A percentile compares a stretch with the other conserved stretches of the same genome.
phyloP scores from a whole-genome alignment of 768 basidiomycete species.

The Kwoniella sp. region DNA sequence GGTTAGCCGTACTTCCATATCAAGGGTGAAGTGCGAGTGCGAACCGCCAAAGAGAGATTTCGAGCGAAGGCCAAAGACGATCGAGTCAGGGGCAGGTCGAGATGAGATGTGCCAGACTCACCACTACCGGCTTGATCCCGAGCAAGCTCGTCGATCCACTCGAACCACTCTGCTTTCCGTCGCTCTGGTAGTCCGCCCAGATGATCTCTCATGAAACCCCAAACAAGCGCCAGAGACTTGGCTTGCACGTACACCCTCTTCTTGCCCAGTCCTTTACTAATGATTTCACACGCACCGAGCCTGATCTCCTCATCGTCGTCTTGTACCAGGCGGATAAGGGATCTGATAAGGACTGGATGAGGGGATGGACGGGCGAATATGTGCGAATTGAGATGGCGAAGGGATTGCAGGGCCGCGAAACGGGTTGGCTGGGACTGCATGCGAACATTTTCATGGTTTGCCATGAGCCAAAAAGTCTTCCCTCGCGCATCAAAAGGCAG shows the following conservation, averaged over 20 bases:
- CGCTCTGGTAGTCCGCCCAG: conserved; percentile 1
- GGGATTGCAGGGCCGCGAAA: conserved; percentile 26
- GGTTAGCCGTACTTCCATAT: not conserved
- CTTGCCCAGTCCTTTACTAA: conserved; percentile 22
- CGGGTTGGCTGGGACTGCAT: conserved; percentile 38
- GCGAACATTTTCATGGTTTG: not conserved
- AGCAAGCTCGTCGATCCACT: conserved; percentile 13
- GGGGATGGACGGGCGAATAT: conserved; percentile 1
- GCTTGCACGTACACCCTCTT: conserved; percentile 23
- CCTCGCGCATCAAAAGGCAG: too few relatives aligned
- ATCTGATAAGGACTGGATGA: conserved; percentile 19
- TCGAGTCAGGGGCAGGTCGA: too few relatives aligned
- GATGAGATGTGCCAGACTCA: conserved; percentile 2
- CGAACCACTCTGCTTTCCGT: conserved; percentile 10
- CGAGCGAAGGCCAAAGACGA: too few relatives aligned
- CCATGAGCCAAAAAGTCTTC: not conserved
- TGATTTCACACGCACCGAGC: conserved; percentile 28
- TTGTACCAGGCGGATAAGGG: conserved; percentile 37
- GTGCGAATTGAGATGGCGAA: conserved; percentile 19
- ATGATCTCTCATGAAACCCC: conserved; percentile 32
- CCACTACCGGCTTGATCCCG: conserved; percentile 12
- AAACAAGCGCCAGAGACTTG: conserved; percentile 35
- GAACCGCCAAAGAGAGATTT: too few relatives aligned
- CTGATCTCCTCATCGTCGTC: conserved; percentile 54
- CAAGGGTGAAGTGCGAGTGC: too few relatives aligned